Percentiles rank a stretch among this genome's conserved stretches.
Conservation (phyloP, 2,329 filamentous ascomycete genomes). For the Aspergillus sp. region DNA sequence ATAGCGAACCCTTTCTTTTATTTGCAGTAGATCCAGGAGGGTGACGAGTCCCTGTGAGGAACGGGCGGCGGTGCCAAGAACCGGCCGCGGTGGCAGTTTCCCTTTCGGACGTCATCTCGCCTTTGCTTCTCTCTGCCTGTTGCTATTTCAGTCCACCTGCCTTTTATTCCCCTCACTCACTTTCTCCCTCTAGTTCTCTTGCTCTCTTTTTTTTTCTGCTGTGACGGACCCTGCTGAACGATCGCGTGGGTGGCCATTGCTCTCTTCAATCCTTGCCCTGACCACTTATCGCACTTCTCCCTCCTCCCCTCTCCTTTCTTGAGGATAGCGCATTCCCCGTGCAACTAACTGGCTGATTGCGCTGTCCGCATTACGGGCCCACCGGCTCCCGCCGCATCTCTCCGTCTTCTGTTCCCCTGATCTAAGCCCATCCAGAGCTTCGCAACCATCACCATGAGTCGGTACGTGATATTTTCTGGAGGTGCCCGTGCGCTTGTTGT, state of each 20-base stretch:
- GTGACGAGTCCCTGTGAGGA: conserved; percentile 1
- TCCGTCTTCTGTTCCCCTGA: conserved; percentile 26
- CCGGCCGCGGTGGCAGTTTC: conserved; percentile 21
- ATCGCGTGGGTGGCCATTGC: conserved; percentile 2
- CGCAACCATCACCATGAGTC: conserved; percentile 63
- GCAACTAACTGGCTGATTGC: conserved; percentile 18
- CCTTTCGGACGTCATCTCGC: conserved; percentile 35
- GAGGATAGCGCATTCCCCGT: conserved; percentile 7
- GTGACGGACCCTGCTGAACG: too few relatives aligned
- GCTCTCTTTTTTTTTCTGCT: not conserved
- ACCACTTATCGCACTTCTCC: conserved; percentile 15
- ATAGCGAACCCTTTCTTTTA: not conserved
- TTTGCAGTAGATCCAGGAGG: conserved; percentile 8
- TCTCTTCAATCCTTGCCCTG: conserved; percentile 1
- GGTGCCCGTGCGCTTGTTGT: not conserved
- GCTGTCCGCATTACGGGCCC: conserved; percentile 25
- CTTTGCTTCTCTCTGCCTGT: not conserved
- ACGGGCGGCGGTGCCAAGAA: conserved; percentile 31
- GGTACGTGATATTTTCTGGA: conserved; percentile 44
- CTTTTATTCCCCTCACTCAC: conserved; percentile 8
- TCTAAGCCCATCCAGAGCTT: conserved; percentile 22
- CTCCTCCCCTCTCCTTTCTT: not conserved
- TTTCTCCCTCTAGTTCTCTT: conserved; percentile 17
- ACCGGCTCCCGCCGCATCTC: conserved; percentile 23
- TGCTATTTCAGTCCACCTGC: not conserved